Evolutionary conservation across 148 eudicot genomes (phyloP).

Genomic region (Chenopodium formosanum): DNA sequence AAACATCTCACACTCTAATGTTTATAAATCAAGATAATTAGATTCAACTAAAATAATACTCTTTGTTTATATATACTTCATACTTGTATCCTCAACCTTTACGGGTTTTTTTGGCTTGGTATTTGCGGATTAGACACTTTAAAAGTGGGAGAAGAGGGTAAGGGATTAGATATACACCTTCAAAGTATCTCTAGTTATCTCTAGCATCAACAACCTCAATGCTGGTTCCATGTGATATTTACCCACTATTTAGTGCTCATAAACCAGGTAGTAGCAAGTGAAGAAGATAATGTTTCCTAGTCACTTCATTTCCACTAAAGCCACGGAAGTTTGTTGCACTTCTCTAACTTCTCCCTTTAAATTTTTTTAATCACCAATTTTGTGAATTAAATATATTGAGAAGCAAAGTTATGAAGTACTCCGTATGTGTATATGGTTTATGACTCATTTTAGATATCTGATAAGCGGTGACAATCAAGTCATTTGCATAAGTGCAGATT

Average conservation of each 20-base stretch:
- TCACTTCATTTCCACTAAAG: slow-evolving; percentile 10
- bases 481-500: too few species aligned
- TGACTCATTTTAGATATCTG: background rate
- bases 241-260: background rate
- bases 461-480: too few species aligned
- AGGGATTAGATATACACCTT: too few species aligned
- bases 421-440: background rate
- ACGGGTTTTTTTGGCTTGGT: too few species aligned
- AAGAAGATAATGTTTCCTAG: slow-evolving; percentile 13
- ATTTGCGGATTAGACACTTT: too few species aligned
- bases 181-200: too few species aligned
- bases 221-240: slow-evolving; percentile 18
- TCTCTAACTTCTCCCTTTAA: background rate
- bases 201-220: slow-evolving; percentile 11
- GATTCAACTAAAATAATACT: background rate
- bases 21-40: background rate
- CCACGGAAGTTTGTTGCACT: slow-evolving; percentile 16
- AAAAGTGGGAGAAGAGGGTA: too few species aligned
- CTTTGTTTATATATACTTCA: too few species aligned
- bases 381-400: background rate
- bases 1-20: background rate
- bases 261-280: slow-evolving; percentile 7
- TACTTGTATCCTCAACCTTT: too few species aligned
- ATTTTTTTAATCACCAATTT: too few species aligned
- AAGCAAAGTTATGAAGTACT: background rate